Conservation (phyloP, 2,329 filamentous ascomycete genomes). For the Monosporascus sp. region DNA sequence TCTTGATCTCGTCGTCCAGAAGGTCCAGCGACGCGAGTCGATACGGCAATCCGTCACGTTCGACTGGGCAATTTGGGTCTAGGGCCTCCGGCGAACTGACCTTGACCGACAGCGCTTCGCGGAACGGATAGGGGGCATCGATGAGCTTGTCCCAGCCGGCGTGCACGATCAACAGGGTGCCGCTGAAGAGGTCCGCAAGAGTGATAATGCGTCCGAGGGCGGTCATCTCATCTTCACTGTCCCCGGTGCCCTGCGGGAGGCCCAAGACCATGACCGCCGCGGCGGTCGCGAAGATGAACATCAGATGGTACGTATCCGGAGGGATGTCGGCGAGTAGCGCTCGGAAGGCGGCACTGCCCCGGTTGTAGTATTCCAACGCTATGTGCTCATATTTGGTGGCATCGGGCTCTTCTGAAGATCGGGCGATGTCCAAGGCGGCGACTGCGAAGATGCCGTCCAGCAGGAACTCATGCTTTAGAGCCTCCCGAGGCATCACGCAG, state of each 20-base stretch:
- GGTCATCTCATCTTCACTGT: slow-evolving; percentile 10
- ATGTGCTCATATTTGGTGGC: slow-evolving; percentile 22
- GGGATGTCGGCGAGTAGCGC: slow-evolving; percentile 22
- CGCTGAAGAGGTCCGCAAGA: slow-evolving; percentile 22
- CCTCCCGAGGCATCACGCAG: slow-evolving; percentile 26
- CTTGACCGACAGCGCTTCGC: slow-evolving; percentile 1
- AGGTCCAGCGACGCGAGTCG: slow-evolving; percentile 11
- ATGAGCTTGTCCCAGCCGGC: slow-evolving; percentile 19
- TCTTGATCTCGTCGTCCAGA: slow-evolving; percentile 13
- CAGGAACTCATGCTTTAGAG: slow-evolving; percentile 34
- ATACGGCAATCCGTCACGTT: slow-evolving; percentile 9
- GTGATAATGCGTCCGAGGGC: slow-evolving; percentile 16
- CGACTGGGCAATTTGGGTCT: slow-evolving; percentile 6
- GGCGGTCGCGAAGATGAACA: slow-evolving; percentile 28
- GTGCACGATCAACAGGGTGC: slow-evolving; percentile 19
- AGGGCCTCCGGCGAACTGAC: background rate
- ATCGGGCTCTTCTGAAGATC: slow-evolving; percentile 9
- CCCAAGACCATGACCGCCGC: slow-evolving; percentile 23
- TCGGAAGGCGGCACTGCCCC: slow-evolving; percentile 27
- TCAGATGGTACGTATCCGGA: slow-evolving; percentile 20
- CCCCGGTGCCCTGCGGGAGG: slow-evolving; percentile 19
- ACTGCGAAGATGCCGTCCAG: slow-evolving; percentile 33
- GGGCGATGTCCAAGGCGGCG: slow-evolving; percentile 29
- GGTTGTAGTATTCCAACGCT: slow-evolving; percentile 30
- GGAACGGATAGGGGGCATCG: slow-evolving; percentile 20